These are phyloP conservation scores for Miscanthus lutarioriparius DNA, from an alignment of 176 grass and related monocot species.

Conservation along the genomic window DNA sequence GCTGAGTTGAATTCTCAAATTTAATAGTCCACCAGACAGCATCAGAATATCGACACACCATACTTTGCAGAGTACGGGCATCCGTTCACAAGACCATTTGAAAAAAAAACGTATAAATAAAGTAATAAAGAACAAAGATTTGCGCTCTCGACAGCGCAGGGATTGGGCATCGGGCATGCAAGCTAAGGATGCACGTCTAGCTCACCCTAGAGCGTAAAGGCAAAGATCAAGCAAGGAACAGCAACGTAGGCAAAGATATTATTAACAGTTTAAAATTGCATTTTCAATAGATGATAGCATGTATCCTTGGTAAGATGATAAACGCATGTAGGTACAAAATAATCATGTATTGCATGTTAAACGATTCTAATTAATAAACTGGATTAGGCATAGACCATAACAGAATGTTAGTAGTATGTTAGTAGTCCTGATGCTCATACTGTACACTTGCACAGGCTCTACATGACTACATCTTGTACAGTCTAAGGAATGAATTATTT, in stretches of 20 bases:
- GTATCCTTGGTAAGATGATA: neutral
- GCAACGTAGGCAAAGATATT: neutral
- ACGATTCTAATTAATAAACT: constrained; percentile 29
- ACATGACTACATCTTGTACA: neutral
- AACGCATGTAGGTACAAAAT: neutral
- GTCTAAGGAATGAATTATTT: constrained; percentile 24
- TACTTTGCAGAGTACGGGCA: too few species aligned
- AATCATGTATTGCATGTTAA: neutral
- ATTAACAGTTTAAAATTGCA: neutral
- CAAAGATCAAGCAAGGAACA: neutral
- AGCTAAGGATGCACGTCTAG: too few species aligned
- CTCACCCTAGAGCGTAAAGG: too few species aligned
- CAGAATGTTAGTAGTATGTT: constrained; percentile 39
- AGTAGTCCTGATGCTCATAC: constrained; percentile 41
- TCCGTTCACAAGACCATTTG: too few species aligned
- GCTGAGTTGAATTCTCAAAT: too few species aligned
- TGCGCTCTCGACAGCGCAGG: too few species aligned
- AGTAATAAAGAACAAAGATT: too few species aligned
- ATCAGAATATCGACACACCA: too few species aligned
- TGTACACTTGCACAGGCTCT: constrained; percentile 56
- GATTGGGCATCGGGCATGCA: too few species aligned
- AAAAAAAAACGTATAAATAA: too few species aligned
- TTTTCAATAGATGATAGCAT: neutral
- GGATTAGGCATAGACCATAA: constrained; percentile 14
- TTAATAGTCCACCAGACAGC: too few species aligned